Percentiles rank a stretch among this genome's conserved stretches.
phyloP scores from a whole-genome alignment of 352 stramenopile genomes.

The Pythium rishiriense region DNA sequence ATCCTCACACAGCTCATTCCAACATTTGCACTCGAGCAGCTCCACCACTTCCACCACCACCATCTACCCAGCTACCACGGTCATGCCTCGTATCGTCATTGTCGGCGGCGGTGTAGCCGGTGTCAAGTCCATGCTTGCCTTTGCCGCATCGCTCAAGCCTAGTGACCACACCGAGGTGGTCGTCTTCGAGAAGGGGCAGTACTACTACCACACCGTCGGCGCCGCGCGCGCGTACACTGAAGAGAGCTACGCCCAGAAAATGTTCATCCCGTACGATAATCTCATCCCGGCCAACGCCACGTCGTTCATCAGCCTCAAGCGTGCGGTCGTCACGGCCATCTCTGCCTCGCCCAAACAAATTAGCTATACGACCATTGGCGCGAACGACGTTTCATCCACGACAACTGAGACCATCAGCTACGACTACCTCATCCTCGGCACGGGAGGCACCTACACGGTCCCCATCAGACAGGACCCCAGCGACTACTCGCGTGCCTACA shows the following conservation, averaged over 20 bases:
- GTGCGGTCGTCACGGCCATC: conserved; percentile 24
- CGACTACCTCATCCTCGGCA: conserved; percentile 35
- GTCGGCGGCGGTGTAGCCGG: conserved; percentile 55
- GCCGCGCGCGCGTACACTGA: conserved; percentile 56
- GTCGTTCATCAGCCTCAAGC: conserved; percentile 19
- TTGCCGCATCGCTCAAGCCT: conserved; percentile 39
- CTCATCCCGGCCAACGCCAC: conserved; percentile 33
- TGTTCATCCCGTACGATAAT: conserved; percentile 70
- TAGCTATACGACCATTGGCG: conserved; percentile 16
- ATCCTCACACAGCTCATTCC: neutral
- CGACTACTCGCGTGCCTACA: conserved; percentile 23
- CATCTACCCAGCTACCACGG: neutral
- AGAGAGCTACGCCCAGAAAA: conserved; percentile 40
- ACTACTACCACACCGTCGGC: conserved; percentile 49
- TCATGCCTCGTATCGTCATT: conserved; percentile 50
- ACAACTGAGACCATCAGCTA: conserved; percentile 20
- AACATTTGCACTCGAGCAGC: neutral
- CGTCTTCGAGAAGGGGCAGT: conserved; percentile 56
- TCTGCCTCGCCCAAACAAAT: conserved; percentile 1
- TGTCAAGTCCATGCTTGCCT: conserved; percentile 39
- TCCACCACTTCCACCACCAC: too few relatives aligned
- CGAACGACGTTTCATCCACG: conserved; percentile 13
- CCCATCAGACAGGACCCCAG: conserved; percentile 25
- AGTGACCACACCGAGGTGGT: conserved; percentile 50
- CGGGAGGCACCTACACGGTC: conserved; percentile 30